These are phyloP conservation scores for Yamadazyma atmosphaerica DNA, from an alignment of 1,139 yeast genomes.

Conservation along the genomic window DNA sequence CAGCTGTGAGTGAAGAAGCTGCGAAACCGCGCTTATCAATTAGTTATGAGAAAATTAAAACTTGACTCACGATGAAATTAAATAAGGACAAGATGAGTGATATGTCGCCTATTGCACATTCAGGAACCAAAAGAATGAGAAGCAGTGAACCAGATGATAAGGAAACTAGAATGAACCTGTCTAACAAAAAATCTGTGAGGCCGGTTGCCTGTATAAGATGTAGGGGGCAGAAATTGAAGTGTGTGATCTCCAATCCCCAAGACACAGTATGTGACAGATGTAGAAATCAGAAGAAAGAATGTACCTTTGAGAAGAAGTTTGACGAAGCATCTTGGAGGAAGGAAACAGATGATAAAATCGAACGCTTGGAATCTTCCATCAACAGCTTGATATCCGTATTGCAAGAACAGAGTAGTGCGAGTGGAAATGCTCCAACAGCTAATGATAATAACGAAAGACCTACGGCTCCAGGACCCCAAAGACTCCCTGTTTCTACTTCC, in stretches of 20 bases:
- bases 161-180: neutral
- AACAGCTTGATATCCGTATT: neutral
- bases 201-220: slow-evolving; percentile 9
- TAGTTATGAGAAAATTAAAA: neutral
- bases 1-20: neutral
- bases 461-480: neutral
- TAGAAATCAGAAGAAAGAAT: neutral
- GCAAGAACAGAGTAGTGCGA: neutral
- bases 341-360: slow-evolving; percentile 3
- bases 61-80: no score
- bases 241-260: slow-evolving; percentile 1
- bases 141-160: neutral
- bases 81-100: neutral
- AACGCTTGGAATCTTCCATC: slow-evolving; percentile 1
- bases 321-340: slow-evolving; percentile 3
- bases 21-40: neutral
- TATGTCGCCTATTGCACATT: no score
- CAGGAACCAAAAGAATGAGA: neutral
- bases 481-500: neutral
- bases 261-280: slow-evolving; percentile 3
- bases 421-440: neutral
- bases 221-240: slow-evolving; percentile 7
- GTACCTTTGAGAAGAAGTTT: slow-evolving; percentile 2
- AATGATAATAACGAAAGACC: neutral
- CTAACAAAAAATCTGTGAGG: neutral